Evolutionary conservation across 768 basidiomycete genomes (phyloP), one percentile per base, ranked within the genome.

Genomic region (Hypsizygus marmoreus): DNA sequence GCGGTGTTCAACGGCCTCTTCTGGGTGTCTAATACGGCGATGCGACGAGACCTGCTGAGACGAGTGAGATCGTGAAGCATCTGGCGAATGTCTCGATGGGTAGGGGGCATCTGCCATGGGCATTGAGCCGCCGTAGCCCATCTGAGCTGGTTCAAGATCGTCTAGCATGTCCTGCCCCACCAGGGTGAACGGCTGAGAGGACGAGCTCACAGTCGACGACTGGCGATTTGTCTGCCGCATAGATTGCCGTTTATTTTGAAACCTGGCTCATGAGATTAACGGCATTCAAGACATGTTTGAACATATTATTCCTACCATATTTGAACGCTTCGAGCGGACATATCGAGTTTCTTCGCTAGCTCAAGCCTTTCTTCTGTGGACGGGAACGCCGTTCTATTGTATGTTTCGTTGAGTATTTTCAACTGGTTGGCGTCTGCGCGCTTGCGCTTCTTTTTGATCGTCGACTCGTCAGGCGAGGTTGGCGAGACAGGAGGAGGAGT

Each of bases 361-460:
- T 80, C 81, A 28, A 79, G 74, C n/a, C 90, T 81, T 63, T 92
- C 90, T 63, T 91, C 89, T 8, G 90, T 92, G 11, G 90, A 89
- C 16, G 90, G 90, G 57, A 92, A 92, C 13, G 90, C 88, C 2
- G 90, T 92, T 47, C 89, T 80, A 51, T 71, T 73, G 62, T 90
- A 92, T 0, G 82, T 84, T 60, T 86, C 86, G 61, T 90, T 91
- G 62, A 92, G 73, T 22, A 88, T 81, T 61, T 86, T 86, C 49
- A 91, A 71, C 56, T 92, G 90, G 30, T 76, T 76, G 11, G 87
- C 84, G 55, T 90, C 88, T 5, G 89, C 90, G 47, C 89, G 82
- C 73, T 88, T 89, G 64, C 89, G 80, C 68, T 91, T 91, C 74
- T 90, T 91, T 74, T 91, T 92, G 55, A 90, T 82, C 31, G 78